A percentile compares a stretch with the other conserved stretches of the same genome.
Evolutionary conservation across 495 filamentous ascomycete species (phyloP).

Genomic region (Daldinia caldariorum): DNA sequence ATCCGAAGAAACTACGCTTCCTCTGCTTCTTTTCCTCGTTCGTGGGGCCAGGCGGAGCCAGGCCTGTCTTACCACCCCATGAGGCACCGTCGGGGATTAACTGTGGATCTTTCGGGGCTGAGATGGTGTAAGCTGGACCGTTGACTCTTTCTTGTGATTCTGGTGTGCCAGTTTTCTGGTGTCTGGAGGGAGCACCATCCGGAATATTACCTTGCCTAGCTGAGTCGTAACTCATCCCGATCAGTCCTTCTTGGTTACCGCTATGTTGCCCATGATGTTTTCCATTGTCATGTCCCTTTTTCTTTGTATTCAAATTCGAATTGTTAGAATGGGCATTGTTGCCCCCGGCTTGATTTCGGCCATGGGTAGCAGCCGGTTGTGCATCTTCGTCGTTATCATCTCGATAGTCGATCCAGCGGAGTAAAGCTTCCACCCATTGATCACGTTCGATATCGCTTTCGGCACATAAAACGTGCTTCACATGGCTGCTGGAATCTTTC

Average conservation of each 20-base stretch:
- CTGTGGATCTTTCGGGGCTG: constrained; percentile 84
- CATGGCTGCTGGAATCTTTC: constrained; percentile 88
- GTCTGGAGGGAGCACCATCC: constrained; percentile 48
- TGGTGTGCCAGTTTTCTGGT: constrained; percentile 41
- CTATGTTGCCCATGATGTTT: constrained; percentile 49
- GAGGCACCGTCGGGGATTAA: constrained; percentile 85
- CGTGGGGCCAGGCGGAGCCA: constrained; percentile 59
- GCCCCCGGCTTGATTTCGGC: constrained; percentile 46
- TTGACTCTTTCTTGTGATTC: constrained; percentile 50
- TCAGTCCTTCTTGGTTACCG: constrained; percentile 65
- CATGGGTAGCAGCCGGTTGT: constrained; percentile 42
- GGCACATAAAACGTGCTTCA: constrained; percentile 94
- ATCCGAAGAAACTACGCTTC: constrained; percentile 95
- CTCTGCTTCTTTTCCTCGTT: constrained; percentile 80
- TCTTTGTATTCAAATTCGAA: constrained; percentile 55
- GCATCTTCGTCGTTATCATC: constrained; percentile 66
- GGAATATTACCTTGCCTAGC: constrained; percentile 72
- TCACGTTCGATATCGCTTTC: constrained; percentile 95
- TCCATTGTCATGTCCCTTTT: constrained; percentile 59
- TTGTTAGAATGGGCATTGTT: constrained; percentile 48
- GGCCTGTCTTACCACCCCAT: constrained; percentile 79
- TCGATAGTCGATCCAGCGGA: constrained; percentile 87
- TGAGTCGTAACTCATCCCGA: constrained; percentile 85
- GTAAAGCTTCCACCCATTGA: constrained; percentile 87
- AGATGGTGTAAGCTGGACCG: constrained; percentile 71